Base-by-base conservation (phyloP, 2,329 filamentous ascomycete genomes). In the Penicillium sp. region DNA sequence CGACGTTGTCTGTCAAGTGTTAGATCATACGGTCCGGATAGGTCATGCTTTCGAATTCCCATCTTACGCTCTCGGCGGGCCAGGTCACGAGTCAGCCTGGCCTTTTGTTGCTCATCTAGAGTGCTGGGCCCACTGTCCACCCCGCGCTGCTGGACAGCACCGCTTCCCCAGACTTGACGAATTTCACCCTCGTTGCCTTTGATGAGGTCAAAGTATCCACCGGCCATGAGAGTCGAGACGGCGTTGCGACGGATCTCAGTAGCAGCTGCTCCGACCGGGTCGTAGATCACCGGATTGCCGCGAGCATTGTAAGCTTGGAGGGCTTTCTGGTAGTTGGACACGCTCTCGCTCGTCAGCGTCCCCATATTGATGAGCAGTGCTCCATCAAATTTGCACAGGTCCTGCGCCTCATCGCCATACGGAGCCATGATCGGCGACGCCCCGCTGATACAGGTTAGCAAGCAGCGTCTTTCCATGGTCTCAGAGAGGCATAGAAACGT, bases 121-220 rank as follows among this genome's bases (percentile, higher is more conserved):
- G 73, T 74, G 42, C 82, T 81, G 4, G 79, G 70, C 1, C 79
- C 80, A 53, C 84, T 88, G 69, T 97, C 91, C 9, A 97, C 91
- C 42, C 91, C 91, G 38, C 85, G 83, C 69, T 96, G 91, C 54
- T 83, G 80, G 2, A 74, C 70, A 9, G 67, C 67, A 25, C 65
- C 69, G 38, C 78, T 74, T 37, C 85, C 85, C 35, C 78, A 80
- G 0, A 91, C 82, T 3, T 86, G 83, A 41, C 79, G 76, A 52
- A 97, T 90, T 68, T 97, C 93, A 46, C 85, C 83, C 65, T 94
- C 88, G 69, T 97, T 97, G 42, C 91, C 91, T 66, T 97, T 97
- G 69, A 97, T 90, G 37, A 96, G 76, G 66, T 88, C 82, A 60
- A 95, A 87, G 66, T 88, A 88, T 35, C 89, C 90, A 3, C 75